Evolutionary conservation across 2,329 filamentous ascomycete species (phyloP).

Genomic region (Malbranchea cinnamomea): DNA sequence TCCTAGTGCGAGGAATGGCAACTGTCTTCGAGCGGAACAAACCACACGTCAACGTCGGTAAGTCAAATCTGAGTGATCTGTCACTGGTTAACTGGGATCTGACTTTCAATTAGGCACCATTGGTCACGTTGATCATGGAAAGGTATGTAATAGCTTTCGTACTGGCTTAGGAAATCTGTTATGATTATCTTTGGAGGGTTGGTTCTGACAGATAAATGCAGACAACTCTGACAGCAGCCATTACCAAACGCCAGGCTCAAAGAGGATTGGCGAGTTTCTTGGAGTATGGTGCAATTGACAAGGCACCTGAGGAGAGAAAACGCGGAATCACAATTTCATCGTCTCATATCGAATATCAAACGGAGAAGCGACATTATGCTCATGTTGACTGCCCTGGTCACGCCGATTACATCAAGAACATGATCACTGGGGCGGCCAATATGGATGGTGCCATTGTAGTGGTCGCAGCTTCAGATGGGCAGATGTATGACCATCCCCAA

Average conservation of each 20-base stretch:
- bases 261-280: slow-evolving; percentile 91
- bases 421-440: slow-evolving; percentile 98
- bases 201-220: slow-evolving; percentile 30
- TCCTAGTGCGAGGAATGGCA: slow-evolving; percentile 40
- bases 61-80: slow-evolving; percentile 12
- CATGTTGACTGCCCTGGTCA: slow-evolving; percentile 99
- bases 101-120: slow-evolving; percentile 55
- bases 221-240: slow-evolving; percentile 96
- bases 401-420: slow-evolving; percentile 99
- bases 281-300: slow-evolving; percentile 96
- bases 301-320: slow-evolving; percentile 97
- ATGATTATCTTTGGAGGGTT: too few relatives aligned
- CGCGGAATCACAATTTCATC: slow-evolving; percentile 99
- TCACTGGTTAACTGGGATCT: slow-evolving; percentile 2
- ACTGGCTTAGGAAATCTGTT: background rate
- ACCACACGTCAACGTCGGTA: slow-evolving; percentile 97
- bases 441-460: slow-evolving; percentile 99
- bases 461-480: slow-evolving; percentile 92
- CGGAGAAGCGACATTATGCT: slow-evolving; percentile 88
- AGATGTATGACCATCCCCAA: slow-evolving; percentile 49
- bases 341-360: slow-evolving; percentile 96
- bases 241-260: slow-evolving; percentile 93
- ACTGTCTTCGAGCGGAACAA: slow-evolving; percentile 71
- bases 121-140: slow-evolving; percentile 98
- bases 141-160: slow-evolving; percentile 43